Conservation (phyloP, 176 grass and related monocot species). For the Cymbopogon citratus region DNA sequence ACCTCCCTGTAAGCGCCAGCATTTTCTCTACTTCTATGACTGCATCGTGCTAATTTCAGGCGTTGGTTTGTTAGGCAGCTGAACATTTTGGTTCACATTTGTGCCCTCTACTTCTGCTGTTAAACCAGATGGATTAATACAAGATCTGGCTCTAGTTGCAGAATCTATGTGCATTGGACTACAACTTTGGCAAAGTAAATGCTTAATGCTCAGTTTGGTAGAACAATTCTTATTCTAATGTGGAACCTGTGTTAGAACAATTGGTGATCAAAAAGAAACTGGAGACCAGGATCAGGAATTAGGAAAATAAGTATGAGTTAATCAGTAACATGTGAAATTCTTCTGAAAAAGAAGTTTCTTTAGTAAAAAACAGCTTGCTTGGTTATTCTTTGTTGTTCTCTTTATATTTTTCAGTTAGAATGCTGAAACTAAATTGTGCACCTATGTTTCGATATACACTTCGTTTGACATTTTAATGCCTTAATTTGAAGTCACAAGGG, state of each 20-base stretch:
- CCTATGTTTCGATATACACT: not conserved
- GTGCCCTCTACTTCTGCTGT: not conserved
- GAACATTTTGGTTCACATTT: not conserved
- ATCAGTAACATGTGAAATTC: not conserved
- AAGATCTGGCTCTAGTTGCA: not conserved
- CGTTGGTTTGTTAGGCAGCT: not conserved
- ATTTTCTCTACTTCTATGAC: not conserved
- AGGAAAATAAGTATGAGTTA: not conserved
- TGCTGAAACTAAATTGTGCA: not conserved
- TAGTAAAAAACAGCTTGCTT: not conserved
- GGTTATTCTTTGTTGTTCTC: no score
- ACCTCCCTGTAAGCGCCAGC: not conserved
- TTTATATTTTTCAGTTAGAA: no score
- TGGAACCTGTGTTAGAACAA: not conserved
- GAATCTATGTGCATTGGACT: not conserved
- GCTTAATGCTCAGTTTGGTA: not conserved
- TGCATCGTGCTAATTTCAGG: not conserved
- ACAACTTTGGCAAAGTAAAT: not conserved
- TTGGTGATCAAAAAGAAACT: not conserved
- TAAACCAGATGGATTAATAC: no score
- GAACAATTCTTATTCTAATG: not conserved
- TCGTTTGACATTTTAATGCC: not conserved
- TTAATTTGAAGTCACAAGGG: not conserved
- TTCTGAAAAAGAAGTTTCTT: not conserved
- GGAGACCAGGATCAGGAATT: not conserved